phyloP scores from a whole-genome alignment of 2,329 filamentous ascomycete genomes.

The Botrytis elliptica region DNA sequence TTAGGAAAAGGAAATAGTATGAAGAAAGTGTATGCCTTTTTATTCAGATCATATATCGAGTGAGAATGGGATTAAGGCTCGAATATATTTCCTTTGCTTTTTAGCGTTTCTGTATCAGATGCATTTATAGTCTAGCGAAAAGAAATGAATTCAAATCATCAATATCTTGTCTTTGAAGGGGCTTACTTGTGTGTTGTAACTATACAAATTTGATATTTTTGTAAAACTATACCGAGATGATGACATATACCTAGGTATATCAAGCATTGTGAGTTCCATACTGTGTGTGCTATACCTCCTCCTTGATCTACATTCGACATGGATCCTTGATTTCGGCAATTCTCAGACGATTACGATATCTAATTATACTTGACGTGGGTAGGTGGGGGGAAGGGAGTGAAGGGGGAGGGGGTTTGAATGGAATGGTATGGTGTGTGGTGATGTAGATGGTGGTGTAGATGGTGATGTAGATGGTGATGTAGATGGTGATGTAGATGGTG shows the following conservation, averaged over 20 bases:
- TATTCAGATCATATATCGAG: background rate
- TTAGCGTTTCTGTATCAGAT: conserved; percentile 18
- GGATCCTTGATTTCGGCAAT: background rate
- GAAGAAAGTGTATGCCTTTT: background rate
- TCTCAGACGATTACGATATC: background rate
- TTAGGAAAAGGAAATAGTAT: background rate
- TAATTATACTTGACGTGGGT: background rate
- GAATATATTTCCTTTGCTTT: conserved; percentile 37
- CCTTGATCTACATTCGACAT: background rate
- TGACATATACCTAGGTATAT: background rate
- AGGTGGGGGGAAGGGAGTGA: no score
- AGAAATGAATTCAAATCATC: background rate
- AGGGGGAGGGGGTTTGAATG: no score
- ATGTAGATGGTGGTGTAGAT: no score
- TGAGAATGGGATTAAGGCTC: background rate
- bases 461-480: no score
- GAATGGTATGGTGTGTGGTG: no score
- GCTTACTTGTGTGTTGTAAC: background rate
- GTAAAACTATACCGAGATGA: background rate
- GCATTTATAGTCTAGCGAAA: conserved; percentile 33
- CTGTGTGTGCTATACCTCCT: background rate
- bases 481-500: no score
- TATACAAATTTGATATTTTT: background rate
- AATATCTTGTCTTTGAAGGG: background rate
- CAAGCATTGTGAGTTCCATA: background rate